These are phyloP conservation scores for Fusarium fracticaudum DNA, from an alignment of 2,329 filamentous ascomycete species.

Conservation along the genomic window DNA sequence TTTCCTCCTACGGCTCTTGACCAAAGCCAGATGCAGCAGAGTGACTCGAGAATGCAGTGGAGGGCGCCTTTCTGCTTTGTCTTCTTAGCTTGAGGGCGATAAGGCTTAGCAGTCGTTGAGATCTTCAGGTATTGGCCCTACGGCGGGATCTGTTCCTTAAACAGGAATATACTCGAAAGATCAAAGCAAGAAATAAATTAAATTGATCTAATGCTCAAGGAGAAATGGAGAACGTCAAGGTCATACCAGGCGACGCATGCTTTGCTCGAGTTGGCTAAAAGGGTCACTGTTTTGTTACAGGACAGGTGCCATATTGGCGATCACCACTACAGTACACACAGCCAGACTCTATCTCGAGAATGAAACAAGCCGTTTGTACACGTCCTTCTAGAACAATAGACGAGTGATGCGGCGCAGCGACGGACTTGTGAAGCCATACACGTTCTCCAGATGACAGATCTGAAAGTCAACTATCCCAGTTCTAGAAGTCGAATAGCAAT, in stretches of 20 bases:
- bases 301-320: too few species aligned
- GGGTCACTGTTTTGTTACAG: neutral
- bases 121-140: neutral
- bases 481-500: neutral
- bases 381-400: neutral
- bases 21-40: neutral
- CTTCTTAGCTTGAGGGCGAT: neutral
- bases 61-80: neutral
- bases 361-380: neutral
- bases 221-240: neutral
- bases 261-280: neutral
- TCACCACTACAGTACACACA: neutral
- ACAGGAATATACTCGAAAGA: neutral
- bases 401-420: neutral
- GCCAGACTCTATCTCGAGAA: neutral
- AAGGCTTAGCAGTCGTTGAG: neutral
- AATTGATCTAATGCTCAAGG: too few species aligned
- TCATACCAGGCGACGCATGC: neutral
- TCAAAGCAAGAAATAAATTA: neutral
- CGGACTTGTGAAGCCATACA: neutral
- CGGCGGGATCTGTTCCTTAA: too few species aligned
- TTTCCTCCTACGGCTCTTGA: fast-evolving
- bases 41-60: neutral
- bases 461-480: neutral
- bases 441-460: neutral